Conservation (phyloP, 495 filamentous ascomycete species). For the Ascobolus immersus region DNA sequence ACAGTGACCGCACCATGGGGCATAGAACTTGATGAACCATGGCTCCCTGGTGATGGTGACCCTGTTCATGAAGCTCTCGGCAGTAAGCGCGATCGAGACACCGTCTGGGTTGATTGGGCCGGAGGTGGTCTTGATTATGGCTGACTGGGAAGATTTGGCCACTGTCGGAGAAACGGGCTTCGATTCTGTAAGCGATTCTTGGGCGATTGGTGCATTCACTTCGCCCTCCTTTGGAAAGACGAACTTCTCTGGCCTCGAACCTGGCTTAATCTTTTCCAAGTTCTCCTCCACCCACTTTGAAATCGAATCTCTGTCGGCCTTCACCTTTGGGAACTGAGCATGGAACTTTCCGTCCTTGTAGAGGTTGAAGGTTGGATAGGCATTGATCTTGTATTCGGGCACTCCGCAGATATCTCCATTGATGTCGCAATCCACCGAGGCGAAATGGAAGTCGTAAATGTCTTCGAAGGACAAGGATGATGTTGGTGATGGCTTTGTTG, state of each 20-base stretch:
- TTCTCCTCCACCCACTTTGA: conserved; percentile 42
- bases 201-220: too few species aligned
- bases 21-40: conserved; percentile 98
- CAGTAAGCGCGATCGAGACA: conserved; percentile 43
- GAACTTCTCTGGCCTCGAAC: conserved; percentile 36
- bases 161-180: conserved; percentile 2
- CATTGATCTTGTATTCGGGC: conserved; percentile 30
- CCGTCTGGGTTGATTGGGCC: conserved; percentile 21
- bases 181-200: too few species aligned
- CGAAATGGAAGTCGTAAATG: conserved; percentile 83
- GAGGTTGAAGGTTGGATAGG: conserved; percentile 51
- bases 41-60: conserved; percentile 73
- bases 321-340: conserved; percentile 33
- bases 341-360: conserved; percentile 55
- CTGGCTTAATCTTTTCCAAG: conserved; percentile 50
- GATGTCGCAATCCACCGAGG: conserved; percentile 54
- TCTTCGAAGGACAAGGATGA: conserved; percentile 24
- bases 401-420: conserved; percentile 42
- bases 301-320: conserved; percentile 27
- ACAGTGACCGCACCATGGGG: conserved; percentile 89
- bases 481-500: conserved; percentile 31
- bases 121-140: not conserved
- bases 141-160: not conserved
- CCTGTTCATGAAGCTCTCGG: conserved; percentile 61
- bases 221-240: too few species aligned